These are phyloP conservation scores for Venturia effusa DNA, from an alignment of 2,329 filamentous ascomycete species.

Conservation along the genomic window DNA sequence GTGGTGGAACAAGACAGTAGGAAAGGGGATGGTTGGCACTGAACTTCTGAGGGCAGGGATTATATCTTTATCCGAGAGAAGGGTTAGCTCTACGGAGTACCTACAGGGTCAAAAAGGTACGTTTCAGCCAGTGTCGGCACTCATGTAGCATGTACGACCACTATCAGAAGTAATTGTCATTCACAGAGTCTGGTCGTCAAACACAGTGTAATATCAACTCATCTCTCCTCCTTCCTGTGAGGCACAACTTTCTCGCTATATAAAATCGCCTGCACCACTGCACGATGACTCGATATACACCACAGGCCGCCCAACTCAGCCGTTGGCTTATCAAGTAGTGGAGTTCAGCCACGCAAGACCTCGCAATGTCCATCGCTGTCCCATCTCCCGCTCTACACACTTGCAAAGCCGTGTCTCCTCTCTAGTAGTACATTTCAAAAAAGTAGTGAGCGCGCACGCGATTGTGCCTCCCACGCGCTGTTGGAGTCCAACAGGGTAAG, in stretches of 20 bases:
- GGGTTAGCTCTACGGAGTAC: no score
- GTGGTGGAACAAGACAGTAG: no score
- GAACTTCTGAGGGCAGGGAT: no score
- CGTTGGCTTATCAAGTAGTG: not conserved
- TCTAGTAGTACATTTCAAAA: not conserved
- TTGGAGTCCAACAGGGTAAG: not conserved
- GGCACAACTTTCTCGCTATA: not conserved
- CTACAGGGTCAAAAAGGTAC: no score
- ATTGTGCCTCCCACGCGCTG: not conserved
- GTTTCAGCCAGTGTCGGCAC: no score
- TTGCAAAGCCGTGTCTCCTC: not conserved
- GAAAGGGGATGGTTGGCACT: no score
- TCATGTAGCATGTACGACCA: no score
- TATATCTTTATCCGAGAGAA: no score
- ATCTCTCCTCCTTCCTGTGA: not conserved
- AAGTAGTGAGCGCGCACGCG: not conserved
- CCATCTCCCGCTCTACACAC: not conserved
- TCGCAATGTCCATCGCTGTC: not conserved
- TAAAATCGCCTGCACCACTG: not conserved
- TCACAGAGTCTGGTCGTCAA: not conserved
- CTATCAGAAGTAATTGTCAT: no score
- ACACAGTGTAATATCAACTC: not conserved
- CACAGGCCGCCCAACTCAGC: not conserved
- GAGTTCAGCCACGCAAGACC: not conserved
- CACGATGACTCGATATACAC: no score